Conservation (phyloP, 129 eudicot genomes). For the Apium graveolens region DNA sequence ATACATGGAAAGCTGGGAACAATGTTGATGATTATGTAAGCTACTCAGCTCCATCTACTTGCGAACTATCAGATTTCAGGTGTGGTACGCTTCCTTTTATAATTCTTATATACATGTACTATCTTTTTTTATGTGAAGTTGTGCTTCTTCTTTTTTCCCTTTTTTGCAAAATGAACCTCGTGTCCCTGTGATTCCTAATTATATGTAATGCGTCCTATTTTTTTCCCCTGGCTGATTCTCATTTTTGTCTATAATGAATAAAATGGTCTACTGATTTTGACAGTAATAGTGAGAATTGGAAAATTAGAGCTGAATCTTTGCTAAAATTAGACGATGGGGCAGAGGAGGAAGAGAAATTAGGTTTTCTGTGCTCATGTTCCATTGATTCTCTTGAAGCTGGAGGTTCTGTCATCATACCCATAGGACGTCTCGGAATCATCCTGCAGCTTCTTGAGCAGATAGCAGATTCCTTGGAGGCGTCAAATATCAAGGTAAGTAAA, state of each 20-base stretch:
- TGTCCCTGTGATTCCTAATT: background rate
- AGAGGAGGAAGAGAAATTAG: constrained; percentile 68
- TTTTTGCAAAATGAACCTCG: background rate
- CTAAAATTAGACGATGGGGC: constrained; percentile 36
- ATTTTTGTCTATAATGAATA: background rate
- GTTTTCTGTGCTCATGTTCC: constrained; percentile 55
- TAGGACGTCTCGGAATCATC: constrained; percentile 58
- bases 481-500: constrained; percentile 40
- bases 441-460: constrained; percentile 74
- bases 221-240: background rate
- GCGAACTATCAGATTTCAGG: constrained; percentile 29
- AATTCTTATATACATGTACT: background rate
- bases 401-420: constrained; percentile 82
- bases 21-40: constrained; percentile 18
- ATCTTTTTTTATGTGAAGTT: background rate
- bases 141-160: background rate
- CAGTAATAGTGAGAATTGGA: constrained; percentile 28
- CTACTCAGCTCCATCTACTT: constrained; percentile 20
- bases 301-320: constrained; percentile 21
- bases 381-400: constrained; percentile 57
- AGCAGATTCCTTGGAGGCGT: constrained; percentile 40
- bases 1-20: constrained; percentile 17
- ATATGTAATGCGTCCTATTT: background rate
- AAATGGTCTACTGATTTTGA: constrained; percentile 12
- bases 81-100: constrained; percentile 19